Conservation (phyloP, 129 eudicot genomes). For the Gnaphalium uliginosum region DNA sequence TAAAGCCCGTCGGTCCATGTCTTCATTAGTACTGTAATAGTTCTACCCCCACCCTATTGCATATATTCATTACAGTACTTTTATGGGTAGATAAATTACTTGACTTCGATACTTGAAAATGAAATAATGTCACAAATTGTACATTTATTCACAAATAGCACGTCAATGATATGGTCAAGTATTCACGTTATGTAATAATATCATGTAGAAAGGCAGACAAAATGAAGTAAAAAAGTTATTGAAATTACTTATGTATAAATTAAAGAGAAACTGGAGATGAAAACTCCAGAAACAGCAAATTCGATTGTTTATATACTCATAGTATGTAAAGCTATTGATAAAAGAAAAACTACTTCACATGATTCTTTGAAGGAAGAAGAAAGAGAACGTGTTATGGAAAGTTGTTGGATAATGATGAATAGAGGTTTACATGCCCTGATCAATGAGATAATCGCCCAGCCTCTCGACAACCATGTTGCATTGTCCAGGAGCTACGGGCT, state of each 20-base stretch:
- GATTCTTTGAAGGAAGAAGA: constrained; percentile 10
- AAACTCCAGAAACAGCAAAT: constrained; percentile 26
- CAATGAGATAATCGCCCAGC: constrained; percentile 78
- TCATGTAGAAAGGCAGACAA: neutral
- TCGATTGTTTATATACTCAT: constrained; percentile 19
- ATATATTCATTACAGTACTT: too few species aligned
- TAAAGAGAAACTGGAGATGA: constrained; percentile 23
- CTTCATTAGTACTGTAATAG: too few species aligned
- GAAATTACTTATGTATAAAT: constrained; percentile 22
- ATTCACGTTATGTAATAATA: neutral
- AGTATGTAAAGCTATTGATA: constrained; percentile 2
- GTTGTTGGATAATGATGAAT: constrained; percentile 5
- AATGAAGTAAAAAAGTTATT: constrained; percentile 7
- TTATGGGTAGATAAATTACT: too few species aligned
- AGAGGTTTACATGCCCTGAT: constrained; percentile 53
- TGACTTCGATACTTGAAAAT: too few species aligned
- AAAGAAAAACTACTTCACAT: constrained; percentile 27
- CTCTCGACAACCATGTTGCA: constrained; percentile 91
- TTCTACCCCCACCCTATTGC: too few species aligned
- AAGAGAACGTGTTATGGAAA: constrained; percentile 3
- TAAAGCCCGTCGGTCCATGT: too few species aligned
- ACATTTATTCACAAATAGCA: too few species aligned
- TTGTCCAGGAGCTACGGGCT: constrained; percentile 79
- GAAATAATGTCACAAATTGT: too few species aligned
- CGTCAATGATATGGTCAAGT: neutral